phyloP scores from a whole-genome alignment of 2,329 filamentous ascomycete species.

The Periconia sp. region DNA sequence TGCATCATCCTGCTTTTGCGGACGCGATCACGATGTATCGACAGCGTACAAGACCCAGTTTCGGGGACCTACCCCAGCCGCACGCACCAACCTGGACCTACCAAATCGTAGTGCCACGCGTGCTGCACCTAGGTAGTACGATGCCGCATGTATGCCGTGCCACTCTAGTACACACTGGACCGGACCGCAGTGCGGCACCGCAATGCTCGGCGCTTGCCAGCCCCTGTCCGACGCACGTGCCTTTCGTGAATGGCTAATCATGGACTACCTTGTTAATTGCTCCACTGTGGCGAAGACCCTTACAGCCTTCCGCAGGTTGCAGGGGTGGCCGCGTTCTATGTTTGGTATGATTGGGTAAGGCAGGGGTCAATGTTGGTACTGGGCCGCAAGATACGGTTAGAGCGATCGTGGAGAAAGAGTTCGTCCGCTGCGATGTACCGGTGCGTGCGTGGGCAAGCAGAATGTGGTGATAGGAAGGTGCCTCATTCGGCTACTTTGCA shows the following conservation, averaged over 20 bases:
- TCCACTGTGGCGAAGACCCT: not conserved
- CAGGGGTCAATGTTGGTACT: not conserved
- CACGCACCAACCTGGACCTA: not conserved
- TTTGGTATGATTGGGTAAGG: not conserved
- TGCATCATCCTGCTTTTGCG: too few relatives aligned
- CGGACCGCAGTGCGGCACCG: not conserved
- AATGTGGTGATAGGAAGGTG: too few relatives aligned
- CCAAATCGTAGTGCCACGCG: not conserved
- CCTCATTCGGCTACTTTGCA: too few relatives aligned
- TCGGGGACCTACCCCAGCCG: slow-evolving; percentile 4
- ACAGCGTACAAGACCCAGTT: too few relatives aligned
- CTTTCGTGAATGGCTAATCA: not conserved
- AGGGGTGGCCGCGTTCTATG: not conserved
- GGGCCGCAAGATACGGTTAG: too few relatives aligned
- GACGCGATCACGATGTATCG: too few relatives aligned
- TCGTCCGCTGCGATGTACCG: too few relatives aligned
- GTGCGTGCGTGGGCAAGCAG: too few relatives aligned
- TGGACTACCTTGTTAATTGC: too few relatives aligned
- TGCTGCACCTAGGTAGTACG: not conserved
- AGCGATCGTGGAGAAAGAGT: too few relatives aligned
- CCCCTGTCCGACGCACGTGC: not conserved
- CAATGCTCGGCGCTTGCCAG: not conserved
- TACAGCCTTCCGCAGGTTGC: not conserved
- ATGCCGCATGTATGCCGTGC: not conserved
- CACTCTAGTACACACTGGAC: not conserved